Conservation (phyloP, 2,329 filamentous ascomycete genomes). For the Pestalotiopsis fici region DNA sequence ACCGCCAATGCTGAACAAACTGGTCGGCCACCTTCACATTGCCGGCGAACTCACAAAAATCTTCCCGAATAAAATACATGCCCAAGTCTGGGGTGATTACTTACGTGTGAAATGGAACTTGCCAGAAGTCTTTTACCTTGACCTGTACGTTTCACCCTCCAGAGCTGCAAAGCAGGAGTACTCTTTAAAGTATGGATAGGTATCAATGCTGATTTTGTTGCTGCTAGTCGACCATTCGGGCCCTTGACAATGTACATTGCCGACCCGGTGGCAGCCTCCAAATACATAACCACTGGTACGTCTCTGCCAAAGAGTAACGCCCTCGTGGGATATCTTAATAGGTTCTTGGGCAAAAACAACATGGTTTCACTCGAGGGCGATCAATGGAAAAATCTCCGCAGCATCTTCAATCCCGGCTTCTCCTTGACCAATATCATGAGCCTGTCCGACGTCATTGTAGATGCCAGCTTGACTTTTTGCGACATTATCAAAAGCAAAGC, state of each 20-base stretch:
- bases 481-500: background rate
- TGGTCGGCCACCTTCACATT: background rate
- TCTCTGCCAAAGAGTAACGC: background rate
- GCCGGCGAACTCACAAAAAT: background rate
- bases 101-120: background rate
- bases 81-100: background rate
- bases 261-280: background rate
- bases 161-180: background rate
- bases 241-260: background rate
- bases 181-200: background rate
- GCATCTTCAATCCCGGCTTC: slow-evolving; percentile 1
- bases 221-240: background rate
- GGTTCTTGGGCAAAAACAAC: background rate
- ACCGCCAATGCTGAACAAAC: slow-evolving; percentile 2
- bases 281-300: background rate
- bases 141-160: background rate
- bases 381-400: background rate
- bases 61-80: background rate
- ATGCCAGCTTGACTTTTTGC: slow-evolving; percentile 1
- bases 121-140: slow-evolving; percentile 3
- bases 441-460: background rate
- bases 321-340: background rate
- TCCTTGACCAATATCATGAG: background rate
- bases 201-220: background rate
- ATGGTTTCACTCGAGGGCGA: background rate